Conservation (phyloP, 176 grass and related monocot genomes). For the Elaeis guineensis region DNA sequence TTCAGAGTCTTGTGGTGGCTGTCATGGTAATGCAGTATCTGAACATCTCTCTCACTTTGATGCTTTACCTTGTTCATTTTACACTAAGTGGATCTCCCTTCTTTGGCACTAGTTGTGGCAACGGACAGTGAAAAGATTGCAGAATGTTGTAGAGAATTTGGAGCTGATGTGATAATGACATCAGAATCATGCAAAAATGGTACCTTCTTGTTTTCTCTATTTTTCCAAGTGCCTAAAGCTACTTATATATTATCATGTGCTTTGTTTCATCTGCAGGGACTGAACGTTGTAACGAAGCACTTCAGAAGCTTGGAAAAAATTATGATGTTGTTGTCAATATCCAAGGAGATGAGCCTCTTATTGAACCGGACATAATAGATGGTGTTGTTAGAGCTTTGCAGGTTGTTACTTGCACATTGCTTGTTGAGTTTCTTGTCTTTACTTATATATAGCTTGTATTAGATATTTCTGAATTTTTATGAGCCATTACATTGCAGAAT, state of each 20-base stretch:
- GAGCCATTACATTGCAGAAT: no score
- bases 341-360: constrained; percentile 94
- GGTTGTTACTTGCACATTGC: constrained; percentile 31
- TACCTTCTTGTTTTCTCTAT: constrained; percentile 17
- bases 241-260: neutral
- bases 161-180: constrained; percentile 97
- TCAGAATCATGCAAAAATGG: constrained; percentile 87
- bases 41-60: neutral
- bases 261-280: constrained; percentile 39
- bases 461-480: no score
- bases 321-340: constrained; percentile 98
- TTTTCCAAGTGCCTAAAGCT: constrained; percentile 5
- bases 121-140: constrained; percentile 87
- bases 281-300: constrained; percentile 82
- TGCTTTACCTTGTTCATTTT: neutral
- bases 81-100: no score
- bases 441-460: no score
- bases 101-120: constrained; percentile 48
- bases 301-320: constrained; percentile 57
- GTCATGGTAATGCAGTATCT: no score
- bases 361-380: constrained; percentile 98
- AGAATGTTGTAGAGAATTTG: constrained; percentile 90
- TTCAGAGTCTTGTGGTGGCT: no score
- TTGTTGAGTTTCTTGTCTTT: no score
- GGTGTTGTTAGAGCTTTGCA: constrained; percentile 92